A percentile compares a stretch with the other conserved stretches of the same genome.
phyloP scores from a whole-genome alignment of 2,329 filamentous ascomycete genomes.

The Diplodia sapinea region DNA sequence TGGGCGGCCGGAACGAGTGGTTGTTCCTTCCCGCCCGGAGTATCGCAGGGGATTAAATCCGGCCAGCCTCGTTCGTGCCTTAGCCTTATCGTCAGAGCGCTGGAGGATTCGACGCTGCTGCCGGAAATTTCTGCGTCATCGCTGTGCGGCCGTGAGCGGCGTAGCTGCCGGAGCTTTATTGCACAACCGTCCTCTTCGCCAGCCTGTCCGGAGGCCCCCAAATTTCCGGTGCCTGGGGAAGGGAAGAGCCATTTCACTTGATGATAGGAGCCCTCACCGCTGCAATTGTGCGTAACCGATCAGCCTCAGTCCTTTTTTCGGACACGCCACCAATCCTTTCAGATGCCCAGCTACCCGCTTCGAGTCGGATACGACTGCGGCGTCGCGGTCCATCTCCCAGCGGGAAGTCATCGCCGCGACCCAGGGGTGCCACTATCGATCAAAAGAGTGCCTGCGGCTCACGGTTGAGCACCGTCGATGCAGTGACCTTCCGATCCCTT shows the following conservation, averaged over 20 bases:
- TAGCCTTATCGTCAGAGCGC: not conserved
- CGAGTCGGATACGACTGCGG: not conserved
- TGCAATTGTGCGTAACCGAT: not conserved
- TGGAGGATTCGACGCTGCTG: not conserved
- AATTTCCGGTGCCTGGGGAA: too few species aligned
- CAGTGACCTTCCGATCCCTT: not conserved
- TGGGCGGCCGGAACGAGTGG: constrained; percentile 6
- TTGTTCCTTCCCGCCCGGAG: not conserved
- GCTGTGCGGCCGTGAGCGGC: not conserved
- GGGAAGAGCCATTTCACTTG: too few species aligned
- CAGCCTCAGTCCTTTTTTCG: not conserved
- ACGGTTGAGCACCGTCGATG: not conserved
- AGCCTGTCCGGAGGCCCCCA: too few species aligned
- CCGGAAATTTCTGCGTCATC: not conserved
- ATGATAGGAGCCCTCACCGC: too few species aligned
- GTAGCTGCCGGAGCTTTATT: not conserved
- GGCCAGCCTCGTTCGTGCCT: too few species aligned
- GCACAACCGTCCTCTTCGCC: too few species aligned
- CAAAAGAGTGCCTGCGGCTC: not conserved
- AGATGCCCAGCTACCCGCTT: not conserved
- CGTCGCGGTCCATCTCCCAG: not conserved
- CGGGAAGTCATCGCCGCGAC: constrained; percentile 3
- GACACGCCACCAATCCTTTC: constrained; percentile 9
- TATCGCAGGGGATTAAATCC: not conserved
- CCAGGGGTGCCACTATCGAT: not conserved